These are phyloP conservation scores for Henckelia pumila DNA, from an alignment of 257 asterid genomes.

Conservation along the genomic window DNA sequence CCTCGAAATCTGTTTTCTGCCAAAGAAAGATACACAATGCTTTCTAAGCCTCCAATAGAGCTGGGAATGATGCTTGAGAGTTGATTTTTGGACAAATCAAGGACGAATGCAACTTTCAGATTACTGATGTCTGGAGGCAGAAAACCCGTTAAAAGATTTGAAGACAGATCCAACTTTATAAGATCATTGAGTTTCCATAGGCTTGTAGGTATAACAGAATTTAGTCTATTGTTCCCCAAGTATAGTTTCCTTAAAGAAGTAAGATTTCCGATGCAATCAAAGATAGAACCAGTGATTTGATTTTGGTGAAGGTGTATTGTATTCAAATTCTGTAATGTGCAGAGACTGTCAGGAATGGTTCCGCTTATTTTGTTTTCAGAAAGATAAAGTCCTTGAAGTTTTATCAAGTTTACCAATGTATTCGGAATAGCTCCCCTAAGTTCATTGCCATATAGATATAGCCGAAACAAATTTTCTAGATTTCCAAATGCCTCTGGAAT, in stretches of 20 bases:
- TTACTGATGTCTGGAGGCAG: conserved; percentile 20
- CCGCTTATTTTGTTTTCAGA: conserved; percentile 6
- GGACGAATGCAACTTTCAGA: not conserved
- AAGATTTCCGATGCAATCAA: conserved; percentile 26
- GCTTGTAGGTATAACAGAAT: conserved; percentile 16
- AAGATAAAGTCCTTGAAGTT: conserved; percentile 13
- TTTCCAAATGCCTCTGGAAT: conserved; percentile 29
- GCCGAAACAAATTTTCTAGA: conserved; percentile 13
- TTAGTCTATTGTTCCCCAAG: conserved; percentile 18
- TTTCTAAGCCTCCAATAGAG: conserved; percentile 7
- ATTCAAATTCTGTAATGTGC: not conserved
- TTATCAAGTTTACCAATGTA: conserved; percentile 1
- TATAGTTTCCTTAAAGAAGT: not conserved
- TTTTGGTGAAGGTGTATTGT: not conserved
- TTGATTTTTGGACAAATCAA: conserved; percentile 29
- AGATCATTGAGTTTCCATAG: conserved; percentile 23
- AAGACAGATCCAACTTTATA: conserved; percentile 18
- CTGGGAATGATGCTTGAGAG: conserved; percentile 24
- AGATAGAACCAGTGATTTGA: conserved; percentile 21
- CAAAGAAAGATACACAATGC: not conserved
- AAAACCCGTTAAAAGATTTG: conserved; percentile 26
- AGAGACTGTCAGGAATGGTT: conserved; percentile 1
- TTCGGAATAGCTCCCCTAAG: conserved; percentile 21
- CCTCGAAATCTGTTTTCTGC: conserved; percentile 25
- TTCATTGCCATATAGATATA: not conserved